phyloP scores from a whole-genome alignment of 139 green algal species.

The Chlamydomonas sphaeroides region DNA sequence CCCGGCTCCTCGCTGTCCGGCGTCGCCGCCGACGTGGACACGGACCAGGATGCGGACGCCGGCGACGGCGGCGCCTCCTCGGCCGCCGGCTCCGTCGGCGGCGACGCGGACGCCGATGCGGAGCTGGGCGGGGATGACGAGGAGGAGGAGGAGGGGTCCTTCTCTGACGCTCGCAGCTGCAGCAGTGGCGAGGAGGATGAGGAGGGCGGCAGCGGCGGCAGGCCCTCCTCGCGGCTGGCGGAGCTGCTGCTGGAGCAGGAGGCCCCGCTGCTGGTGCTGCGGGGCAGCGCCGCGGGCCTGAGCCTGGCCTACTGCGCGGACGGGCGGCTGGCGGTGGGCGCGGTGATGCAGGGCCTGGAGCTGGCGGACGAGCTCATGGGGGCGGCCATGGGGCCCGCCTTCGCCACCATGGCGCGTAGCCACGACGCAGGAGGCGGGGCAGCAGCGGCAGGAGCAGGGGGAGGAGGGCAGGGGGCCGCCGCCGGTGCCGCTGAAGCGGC shows the following conservation, averaged over 20 bases:
- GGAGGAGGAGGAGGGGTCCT: background rate
- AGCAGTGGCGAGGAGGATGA: background rate
- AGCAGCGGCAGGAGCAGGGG: background rate
- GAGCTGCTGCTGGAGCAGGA: slow-evolving; percentile 69
- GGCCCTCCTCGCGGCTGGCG: background rate
- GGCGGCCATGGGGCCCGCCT: slow-evolving; percentile 9
- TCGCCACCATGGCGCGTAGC: slow-evolving; percentile 6
- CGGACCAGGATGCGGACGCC: no score
- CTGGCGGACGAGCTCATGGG: slow-evolving; percentile 83
- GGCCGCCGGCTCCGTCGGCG: no score
- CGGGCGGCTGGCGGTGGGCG: slow-evolving; percentile 42
- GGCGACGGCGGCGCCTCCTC: no score
- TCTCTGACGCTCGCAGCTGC: background rate
- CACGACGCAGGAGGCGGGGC: background rate
- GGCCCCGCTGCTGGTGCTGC: slow-evolving; percentile 63
- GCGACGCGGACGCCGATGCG: no score
- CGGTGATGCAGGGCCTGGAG: slow-evolving; percentile 45
- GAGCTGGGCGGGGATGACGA: background rate
- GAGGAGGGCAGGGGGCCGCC: background rate
- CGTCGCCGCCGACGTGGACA: no score
- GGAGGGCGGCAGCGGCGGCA: background rate
- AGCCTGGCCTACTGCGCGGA: slow-evolving; percentile 48
- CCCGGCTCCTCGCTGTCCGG: no score
- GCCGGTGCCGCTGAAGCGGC: slow-evolving; percentile 4
- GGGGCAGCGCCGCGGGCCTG: slow-evolving; percentile 48